These are phyloP conservation scores for Myriosclerotinia curreyana DNA, from an alignment of 2,329 filamentous ascomycete genomes.

Conservation along the genomic window DNA sequence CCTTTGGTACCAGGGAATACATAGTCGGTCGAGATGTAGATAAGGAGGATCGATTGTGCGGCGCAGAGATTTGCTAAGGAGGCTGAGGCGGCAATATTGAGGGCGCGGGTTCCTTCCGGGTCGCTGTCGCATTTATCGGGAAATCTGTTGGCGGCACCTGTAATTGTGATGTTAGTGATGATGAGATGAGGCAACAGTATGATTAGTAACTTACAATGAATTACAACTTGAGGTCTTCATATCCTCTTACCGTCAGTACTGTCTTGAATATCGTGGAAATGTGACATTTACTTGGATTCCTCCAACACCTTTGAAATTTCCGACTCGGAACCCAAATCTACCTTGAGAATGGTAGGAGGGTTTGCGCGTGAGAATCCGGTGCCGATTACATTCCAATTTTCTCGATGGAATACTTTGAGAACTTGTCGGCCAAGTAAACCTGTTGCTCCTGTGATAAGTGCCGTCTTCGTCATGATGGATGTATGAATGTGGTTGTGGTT, in stretches of 20 bases:
- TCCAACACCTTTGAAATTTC: slow-evolving; percentile 53
- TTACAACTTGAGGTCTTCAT: slow-evolving; percentile 67
- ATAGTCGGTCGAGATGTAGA: slow-evolving; percentile 83
- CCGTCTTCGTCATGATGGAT: slow-evolving; percentile 48
- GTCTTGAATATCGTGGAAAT: slow-evolving; percentile 18
- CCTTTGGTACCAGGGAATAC: slow-evolving; percentile 71
- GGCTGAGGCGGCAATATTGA: slow-evolving; percentile 72
- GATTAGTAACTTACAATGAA: slow-evolving; percentile 63
- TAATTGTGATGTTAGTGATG: slow-evolving; percentile 10
- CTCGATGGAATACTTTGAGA: slow-evolving; percentile 63
- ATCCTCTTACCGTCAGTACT: slow-evolving; percentile 26
- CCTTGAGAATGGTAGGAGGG: slow-evolving; percentile 59
- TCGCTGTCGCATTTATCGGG: slow-evolving; percentile 82
- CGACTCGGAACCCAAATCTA: slow-evolving; percentile 37
- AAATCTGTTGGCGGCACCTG: slow-evolving; percentile 82
- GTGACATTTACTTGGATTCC: slow-evolving; percentile 50
- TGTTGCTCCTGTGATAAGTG: slow-evolving; percentile 78
- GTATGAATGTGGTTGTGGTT: background rate
- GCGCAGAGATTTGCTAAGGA: slow-evolving; percentile 65
- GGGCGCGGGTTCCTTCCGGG: slow-evolving; percentile 66
- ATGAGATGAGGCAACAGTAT: background rate
- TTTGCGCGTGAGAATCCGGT: slow-evolving; percentile 72
- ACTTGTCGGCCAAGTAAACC: slow-evolving; percentile 82
- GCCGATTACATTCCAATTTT: slow-evolving; percentile 67
- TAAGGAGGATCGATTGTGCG: slow-evolving; percentile 57